These are phyloP conservation scores for Posidonia oceanica DNA, from an alignment of 116 monocot genomes.

Conservation along the genomic window DNA sequence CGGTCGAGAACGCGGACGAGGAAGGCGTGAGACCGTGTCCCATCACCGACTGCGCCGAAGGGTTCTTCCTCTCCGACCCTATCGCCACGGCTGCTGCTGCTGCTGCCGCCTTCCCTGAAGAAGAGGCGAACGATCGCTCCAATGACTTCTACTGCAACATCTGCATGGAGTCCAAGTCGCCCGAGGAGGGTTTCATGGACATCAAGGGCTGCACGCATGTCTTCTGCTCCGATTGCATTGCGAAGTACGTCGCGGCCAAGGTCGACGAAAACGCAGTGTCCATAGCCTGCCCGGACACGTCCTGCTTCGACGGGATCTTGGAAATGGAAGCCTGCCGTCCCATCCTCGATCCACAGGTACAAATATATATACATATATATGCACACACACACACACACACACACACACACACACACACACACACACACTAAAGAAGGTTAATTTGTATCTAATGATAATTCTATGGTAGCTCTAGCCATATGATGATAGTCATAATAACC, in stretches of 20 bases:
- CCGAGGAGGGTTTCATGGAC: slow-evolving; percentile 1
- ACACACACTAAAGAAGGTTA: not conserved
- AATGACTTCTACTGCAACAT: slow-evolving; percentile 22
- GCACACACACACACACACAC: not conserved
- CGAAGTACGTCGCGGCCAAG: slow-evolving; percentile 23
- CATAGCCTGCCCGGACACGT: slow-evolving; percentile 30
- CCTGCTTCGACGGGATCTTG: slow-evolving; percentile 19
- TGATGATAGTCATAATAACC: too few species aligned
- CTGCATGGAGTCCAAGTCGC: slow-evolving; percentile 26
- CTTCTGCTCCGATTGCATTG: slow-evolving; percentile 33
- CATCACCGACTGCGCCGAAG: too few species aligned
- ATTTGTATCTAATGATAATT: not conserved
- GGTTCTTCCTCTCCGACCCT: too few species aligned
- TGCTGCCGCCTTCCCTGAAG: not conserved
- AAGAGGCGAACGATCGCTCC: not conserved
- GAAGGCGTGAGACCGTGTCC: too few species aligned
- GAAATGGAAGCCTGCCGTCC: slow-evolving; percentile 23
- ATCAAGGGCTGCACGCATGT: slow-evolving; percentile 29
- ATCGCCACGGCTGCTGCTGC: too few species aligned
- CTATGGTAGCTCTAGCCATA: too few species aligned
- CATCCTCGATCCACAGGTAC: not conserved
- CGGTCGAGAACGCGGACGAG: too few species aligned
- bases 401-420: not conserved
- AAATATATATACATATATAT: not conserved
- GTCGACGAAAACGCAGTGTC: slow-evolving; percentile 17